Conservation (phyloP, 805 yeast genomes). For the Cyberlindnera nakhonratchasimensis region DNA sequence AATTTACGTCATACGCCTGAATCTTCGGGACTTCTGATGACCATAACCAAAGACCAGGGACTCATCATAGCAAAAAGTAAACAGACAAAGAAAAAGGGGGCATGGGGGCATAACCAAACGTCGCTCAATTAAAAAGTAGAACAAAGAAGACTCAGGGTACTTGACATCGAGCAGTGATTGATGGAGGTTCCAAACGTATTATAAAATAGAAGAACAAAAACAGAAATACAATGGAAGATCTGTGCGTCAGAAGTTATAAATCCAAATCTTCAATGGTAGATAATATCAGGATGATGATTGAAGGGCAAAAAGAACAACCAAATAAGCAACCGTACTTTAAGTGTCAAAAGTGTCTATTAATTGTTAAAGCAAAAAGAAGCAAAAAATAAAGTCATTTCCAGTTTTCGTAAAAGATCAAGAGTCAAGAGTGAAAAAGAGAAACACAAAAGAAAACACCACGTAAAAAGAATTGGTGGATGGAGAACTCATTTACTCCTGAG, state of each 20-base stretch:
- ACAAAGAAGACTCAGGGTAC: background rate
- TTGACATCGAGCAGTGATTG: too few species aligned
- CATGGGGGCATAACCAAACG: background rate
- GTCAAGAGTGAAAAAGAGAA: too few species aligned
- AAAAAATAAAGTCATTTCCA: background rate
- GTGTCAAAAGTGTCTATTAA: slow-evolving; percentile 2
- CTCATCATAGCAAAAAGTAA: slow-evolving; percentile 1
- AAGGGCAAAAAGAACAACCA: background rate
- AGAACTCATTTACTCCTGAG: slow-evolving; percentile 13
- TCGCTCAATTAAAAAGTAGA: background rate
- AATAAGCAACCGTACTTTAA: too few species aligned
- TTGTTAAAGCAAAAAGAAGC: too few species aligned
- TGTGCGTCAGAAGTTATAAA: too few species aligned
- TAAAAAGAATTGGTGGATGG: too few species aligned
- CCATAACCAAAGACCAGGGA: background rate
- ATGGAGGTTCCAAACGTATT: too few species aligned
- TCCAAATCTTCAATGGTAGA: too few species aligned
- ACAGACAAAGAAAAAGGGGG: background rate
- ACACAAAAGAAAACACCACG: background rate
- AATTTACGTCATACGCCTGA: slow-evolving; percentile 6
- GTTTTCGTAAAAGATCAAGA: slow-evolving; percentile 3
- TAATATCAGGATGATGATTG: too few species aligned
- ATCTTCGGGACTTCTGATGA: background rate
- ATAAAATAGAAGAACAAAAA: background rate
- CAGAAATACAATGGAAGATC: background rate